A percentile compares a stretch with the other conserved stretches of the same genome.
These are phyloP conservation scores for Paratinospora sagittata DNA, from an alignment of 164 flowering plant species.

Conservation along the genomic window DNA sequence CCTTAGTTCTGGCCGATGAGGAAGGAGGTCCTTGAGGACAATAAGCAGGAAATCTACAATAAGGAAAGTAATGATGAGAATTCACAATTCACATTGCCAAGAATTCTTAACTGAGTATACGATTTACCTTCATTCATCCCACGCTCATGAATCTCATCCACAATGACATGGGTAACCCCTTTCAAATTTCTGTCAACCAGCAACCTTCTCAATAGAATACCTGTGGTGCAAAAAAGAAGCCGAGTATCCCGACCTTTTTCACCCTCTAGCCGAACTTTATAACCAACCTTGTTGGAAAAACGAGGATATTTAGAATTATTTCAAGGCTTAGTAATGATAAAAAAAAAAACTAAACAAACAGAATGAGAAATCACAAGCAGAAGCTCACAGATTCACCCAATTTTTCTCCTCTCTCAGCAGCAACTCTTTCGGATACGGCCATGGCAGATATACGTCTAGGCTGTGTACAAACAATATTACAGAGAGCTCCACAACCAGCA, in stretches of 20 bases:
- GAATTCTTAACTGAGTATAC: slow-evolving; percentile 1
- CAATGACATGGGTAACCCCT: slow-evolving; percentile 86
- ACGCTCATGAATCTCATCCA: slow-evolving; percentile 98
- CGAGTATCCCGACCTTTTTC: slow-evolving; percentile 86
- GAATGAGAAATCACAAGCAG: background rate
- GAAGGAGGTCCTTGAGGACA: slow-evolving; percentile 79
- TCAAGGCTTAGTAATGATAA: background rate
- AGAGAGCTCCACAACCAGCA: slow-evolving; percentile 59
- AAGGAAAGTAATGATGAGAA: slow-evolving; percentile 17
- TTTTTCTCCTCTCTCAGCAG: slow-evolving; percentile 86
- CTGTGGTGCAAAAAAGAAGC: slow-evolving; percentile 97
- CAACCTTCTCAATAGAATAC: slow-evolving; percentile 81
- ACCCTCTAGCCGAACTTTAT: slow-evolving; percentile 95
- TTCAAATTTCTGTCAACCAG: slow-evolving; percentile 81
- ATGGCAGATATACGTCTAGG: slow-evolving; percentile 97
- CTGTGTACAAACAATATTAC: slow-evolving; percentile 94
- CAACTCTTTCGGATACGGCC: slow-evolving; percentile 96
- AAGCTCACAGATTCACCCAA: slow-evolving; percentile 89
- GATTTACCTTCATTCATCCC: slow-evolving; percentile 96
- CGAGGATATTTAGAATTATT: background rate
- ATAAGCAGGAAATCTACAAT: slow-evolving; percentile 77
- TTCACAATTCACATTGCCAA: slow-evolving; percentile 7
- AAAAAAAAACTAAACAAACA: background rate
- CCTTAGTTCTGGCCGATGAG: slow-evolving; percentile 71
- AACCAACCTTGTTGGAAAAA: slow-evolving; percentile 66